A percentile compares a stretch with the other conserved stretches of the same genome.
Evolutionary conservation across 306 rosid species (phyloP).

Genomic region (Prunus dulcis): DNA sequence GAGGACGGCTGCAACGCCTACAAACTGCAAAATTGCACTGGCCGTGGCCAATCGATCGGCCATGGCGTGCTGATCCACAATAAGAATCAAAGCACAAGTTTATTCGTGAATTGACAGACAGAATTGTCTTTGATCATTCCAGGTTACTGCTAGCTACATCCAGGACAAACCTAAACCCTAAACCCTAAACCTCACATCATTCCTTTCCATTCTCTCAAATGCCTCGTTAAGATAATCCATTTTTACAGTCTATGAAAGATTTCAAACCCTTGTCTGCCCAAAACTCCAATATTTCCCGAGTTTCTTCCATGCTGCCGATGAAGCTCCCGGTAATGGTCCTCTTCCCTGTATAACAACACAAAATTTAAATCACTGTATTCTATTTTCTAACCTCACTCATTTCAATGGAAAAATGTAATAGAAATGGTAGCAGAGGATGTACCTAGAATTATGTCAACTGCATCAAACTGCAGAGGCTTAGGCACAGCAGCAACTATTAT

Average conservation of each 20-base stretch:
- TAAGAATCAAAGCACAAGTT: not conserved
- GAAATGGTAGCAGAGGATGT: not conserved
- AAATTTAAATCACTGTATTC: not conserved
- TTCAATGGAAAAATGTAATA: not conserved
- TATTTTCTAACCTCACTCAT: not conserved
- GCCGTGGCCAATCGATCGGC: too few species aligned
- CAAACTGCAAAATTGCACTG: too few species aligned
- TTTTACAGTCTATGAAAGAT: slow-evolving; percentile 20
- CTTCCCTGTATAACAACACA: slow-evolving; percentile 27
- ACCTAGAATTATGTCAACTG: slow-evolving; percentile 38
- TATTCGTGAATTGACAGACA: not conserved
- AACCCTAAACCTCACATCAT: slow-evolving; percentile 38
- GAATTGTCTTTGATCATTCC: not conserved
- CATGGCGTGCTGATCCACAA: too few species aligned
- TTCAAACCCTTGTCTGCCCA: slow-evolving; percentile 33
- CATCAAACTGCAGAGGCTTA: slow-evolving; percentile 32
- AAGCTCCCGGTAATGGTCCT: slow-evolving; percentile 40
- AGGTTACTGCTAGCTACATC: slow-evolving; percentile 34
- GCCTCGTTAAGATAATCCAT: slow-evolving; percentile 35
- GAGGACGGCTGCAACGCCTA: too few species aligned
- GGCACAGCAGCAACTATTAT: slow-evolving; percentile 40
- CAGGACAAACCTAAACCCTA: slow-evolving; percentile 40
- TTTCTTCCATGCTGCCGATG: slow-evolving; percentile 51
- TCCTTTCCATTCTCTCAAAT: slow-evolving; percentile 38
- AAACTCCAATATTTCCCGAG: slow-evolving; percentile 29